Percentiles rank a stretch among this genome's conserved stretches.
phyloP scores from a whole-genome alignment of 1,284 basidiomycete genomes.

The Pascua sp. region DNA sequence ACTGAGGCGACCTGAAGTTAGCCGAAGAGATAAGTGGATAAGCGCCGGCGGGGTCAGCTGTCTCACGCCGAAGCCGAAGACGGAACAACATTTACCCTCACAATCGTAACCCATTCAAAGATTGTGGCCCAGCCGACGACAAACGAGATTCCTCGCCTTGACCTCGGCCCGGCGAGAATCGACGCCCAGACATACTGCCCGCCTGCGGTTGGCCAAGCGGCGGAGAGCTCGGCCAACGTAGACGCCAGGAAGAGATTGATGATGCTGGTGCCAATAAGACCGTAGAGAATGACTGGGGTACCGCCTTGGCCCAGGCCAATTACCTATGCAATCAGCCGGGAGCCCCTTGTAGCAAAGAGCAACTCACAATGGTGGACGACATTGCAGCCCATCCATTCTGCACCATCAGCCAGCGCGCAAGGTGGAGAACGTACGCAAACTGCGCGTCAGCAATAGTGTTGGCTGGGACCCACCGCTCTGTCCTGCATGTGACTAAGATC shows the following conservation, averaged over 20 bases:
- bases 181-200: slow-evolving; percentile 15
- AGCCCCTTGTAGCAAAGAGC: background rate
- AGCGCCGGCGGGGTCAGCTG: no score
- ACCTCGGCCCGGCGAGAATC: slow-evolving; percentile 8
- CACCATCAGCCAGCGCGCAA: background rate
- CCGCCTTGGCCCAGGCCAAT: slow-evolving; percentile 5
- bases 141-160: slow-evolving; percentile 14
- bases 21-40: no score
- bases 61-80: no score
- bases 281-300: slow-evolving; percentile 3
- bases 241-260: slow-evolving; percentile 2
- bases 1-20: slow-evolving; percentile 7
- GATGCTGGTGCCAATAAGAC: slow-evolving; percentile 1
- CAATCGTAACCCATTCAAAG: slow-evolving; percentile 15
- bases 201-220: slow-evolving; percentile 1
- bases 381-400: slow-evolving; percentile 7
- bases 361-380: background rate
- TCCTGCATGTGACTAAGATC: no score
- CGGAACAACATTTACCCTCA: background rate
- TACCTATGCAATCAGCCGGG: background rate
- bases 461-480: no score
- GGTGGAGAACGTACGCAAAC: background rate
- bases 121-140: slow-evolving; percentile 12
- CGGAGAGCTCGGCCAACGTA: background rate
- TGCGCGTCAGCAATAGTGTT: background rate